Percentiles rank a stretch among this genome's conserved stretches.
Conservation (phyloP, 2,329 filamentous ascomycete species). For the Fusarium foetens region DNA sequence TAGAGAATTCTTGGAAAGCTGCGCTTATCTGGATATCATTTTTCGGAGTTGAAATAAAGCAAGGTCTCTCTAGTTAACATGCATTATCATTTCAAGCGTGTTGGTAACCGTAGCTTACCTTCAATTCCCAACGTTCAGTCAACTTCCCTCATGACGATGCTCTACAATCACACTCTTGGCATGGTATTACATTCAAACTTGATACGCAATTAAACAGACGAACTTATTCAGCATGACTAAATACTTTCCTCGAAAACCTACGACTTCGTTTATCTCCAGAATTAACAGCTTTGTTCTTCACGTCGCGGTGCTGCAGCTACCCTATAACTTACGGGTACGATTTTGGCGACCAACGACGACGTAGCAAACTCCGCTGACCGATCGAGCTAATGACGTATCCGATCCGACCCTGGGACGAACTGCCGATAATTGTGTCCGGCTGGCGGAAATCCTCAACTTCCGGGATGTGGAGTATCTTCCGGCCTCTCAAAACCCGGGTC, state of each 20-base stretch:
- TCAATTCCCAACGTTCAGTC: too few species aligned
- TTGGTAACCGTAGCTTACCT: too few species aligned
- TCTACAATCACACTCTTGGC: fast-evolving
- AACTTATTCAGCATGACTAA: fast-evolving
- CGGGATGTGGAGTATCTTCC: background rate
- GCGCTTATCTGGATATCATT: fast-evolving
- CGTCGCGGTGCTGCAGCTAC: background rate
- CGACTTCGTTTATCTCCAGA: too few species aligned
- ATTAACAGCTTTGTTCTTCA: background rate
- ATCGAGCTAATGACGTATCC: background rate
- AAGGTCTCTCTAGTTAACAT: too few species aligned
- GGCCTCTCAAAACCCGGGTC: background rate
- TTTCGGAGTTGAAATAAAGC: fast-evolving
- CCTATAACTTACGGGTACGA: background rate
- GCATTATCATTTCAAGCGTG: fast-evolving
- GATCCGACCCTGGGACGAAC: background rate
- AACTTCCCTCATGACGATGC: background rate
- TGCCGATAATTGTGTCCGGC: background rate
- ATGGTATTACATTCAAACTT: fast-evolving
- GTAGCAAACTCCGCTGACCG: background rate
- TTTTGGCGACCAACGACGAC: background rate
- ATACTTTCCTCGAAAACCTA: fast-evolving
- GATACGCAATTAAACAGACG: fast-evolving
- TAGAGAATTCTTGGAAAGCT: fast-evolving
- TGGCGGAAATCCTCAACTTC: background rate